A percentile compares a stretch with the other conserved stretches of the same genome.
These are phyloP conservation scores for Neurospora sp. DNA, from an alignment of 495 filamentous ascomycete species.

Conservation along the genomic window DNA sequence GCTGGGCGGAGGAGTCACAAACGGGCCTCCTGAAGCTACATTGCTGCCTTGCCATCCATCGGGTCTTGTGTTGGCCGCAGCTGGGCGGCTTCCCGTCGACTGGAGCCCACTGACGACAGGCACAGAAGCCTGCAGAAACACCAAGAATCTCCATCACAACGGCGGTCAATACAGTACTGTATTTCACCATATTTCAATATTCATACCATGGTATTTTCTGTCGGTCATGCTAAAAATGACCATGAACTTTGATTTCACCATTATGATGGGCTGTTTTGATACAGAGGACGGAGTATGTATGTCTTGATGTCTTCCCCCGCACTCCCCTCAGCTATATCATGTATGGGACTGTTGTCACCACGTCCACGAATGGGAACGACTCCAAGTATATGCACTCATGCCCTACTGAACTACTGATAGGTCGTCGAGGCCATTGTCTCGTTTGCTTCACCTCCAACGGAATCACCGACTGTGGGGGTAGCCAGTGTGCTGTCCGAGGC, in stretches of 20 bases:
- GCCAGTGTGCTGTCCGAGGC: neutral
- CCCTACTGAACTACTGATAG: neutral
- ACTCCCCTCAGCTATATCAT: neutral
- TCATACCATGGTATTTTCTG: neutral
- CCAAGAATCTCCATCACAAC: constrained; percentile 2
- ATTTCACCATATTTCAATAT: neutral
- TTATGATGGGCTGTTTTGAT: neutral
- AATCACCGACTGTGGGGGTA: neutral
- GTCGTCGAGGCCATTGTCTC: neutral
- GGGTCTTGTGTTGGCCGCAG: constrained; percentile 10
- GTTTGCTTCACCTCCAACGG: neutral
- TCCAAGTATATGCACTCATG: neutral
- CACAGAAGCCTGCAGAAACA: constrained; percentile 24
- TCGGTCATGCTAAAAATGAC: neutral
- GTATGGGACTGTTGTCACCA: neutral
- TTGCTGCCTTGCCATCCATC: neutral
- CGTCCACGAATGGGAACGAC: neutral
- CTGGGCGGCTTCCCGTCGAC: constrained; percentile 2
- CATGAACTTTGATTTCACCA: neutral
- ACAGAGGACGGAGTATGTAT: neutral
- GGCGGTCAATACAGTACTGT: neutral
- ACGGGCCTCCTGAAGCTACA: neutral
- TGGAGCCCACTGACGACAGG: neutral
- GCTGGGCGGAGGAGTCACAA: neutral
- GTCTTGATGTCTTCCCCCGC: neutral